Evolutionary conservation across 352 stramenopile genomes (phyloP).

Genomic region (Phytopythium delawarense): DNA sequence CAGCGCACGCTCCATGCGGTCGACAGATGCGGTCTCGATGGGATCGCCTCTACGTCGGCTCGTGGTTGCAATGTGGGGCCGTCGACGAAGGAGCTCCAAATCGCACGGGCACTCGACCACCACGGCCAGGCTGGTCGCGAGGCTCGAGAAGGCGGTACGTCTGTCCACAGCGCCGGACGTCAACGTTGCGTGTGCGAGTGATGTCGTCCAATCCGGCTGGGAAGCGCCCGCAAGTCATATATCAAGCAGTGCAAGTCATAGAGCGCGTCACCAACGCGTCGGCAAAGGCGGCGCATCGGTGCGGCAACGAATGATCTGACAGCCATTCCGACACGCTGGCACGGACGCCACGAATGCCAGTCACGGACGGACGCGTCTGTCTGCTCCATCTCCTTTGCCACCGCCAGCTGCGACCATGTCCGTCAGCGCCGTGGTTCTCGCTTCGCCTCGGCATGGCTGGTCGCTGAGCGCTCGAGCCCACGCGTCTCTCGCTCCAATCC

Average conservation of each 20-base stretch:
- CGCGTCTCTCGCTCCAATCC: constrained; percentile 16
- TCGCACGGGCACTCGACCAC: background rate
- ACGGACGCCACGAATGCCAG: background rate
- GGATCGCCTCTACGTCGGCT: background rate
- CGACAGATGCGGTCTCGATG: background rate
- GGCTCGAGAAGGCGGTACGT: background rate
- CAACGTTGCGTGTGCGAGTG: background rate
- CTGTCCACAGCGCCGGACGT: background rate
- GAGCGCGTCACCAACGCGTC: background rate
- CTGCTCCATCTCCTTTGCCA: background rate
- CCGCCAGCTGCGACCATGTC: background rate
- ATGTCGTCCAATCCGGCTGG: background rate
- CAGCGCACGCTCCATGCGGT: background rate
- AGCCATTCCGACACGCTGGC: background rate
- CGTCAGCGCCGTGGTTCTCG: background rate
- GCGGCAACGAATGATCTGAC: background rate
- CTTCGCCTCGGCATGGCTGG: background rate
- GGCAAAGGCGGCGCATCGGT: background rate
- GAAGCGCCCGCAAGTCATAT: background rate
- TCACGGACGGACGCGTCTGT: background rate
- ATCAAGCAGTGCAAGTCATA: background rate
- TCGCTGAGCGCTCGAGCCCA: constrained; percentile 5
- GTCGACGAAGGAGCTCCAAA: background rate
- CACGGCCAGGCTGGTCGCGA: background rate
- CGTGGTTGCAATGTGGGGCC: background rate